phyloP scores from a whole-genome alignment of 2,329 filamentous ascomycete genomes.

The Hymenoscyphus scutula region DNA sequence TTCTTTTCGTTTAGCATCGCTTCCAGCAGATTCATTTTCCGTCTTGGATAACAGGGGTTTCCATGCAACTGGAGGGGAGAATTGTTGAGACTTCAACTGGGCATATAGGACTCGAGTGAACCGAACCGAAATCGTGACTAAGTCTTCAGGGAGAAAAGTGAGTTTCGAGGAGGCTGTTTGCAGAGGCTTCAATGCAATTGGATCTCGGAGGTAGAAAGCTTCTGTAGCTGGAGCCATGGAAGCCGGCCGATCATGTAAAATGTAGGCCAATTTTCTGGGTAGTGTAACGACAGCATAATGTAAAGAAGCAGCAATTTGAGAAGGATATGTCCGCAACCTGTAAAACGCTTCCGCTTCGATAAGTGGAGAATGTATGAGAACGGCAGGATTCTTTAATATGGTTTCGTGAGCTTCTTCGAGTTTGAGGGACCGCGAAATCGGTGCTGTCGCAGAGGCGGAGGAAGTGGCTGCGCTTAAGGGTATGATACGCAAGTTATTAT shows the following conservation, averaged over 20 bases:
- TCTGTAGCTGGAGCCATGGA: constrained; percentile 83
- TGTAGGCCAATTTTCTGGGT: constrained; percentile 76
- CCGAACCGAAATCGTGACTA: constrained; percentile 73
- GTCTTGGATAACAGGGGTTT: constrained; percentile 38
- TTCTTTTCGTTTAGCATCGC: constrained; percentile 19
- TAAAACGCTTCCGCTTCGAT: constrained; percentile 91
- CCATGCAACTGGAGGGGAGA: constrained; percentile 61
- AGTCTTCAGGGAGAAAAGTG: constrained; percentile 71
- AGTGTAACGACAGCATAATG: constrained; percentile 73
- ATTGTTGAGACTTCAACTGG: constrained; percentile 83
- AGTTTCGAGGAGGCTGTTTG: constrained; percentile 53
- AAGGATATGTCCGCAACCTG: constrained; percentile 78
- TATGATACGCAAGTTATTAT: constrained; percentile 73
- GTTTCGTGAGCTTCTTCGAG: constrained; percentile 62
- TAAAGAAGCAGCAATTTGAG: constrained; percentile 68
- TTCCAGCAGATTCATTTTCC: constrained; percentile 33
- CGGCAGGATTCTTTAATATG: constrained; percentile 54
- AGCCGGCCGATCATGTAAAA: constrained; percentile 72
- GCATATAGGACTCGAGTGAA: constrained; percentile 92
- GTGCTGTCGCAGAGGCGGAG: constrained; percentile 39
- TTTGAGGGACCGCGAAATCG: constrained; percentile 49
- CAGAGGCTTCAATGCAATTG: constrained; percentile 69
- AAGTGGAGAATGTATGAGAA: constrained; percentile 67
- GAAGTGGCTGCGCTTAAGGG: constrained; percentile 46
- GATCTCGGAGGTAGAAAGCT: constrained; percentile 88